These are phyloP conservation scores for Wilhelminamyces savonicus DNA, from an alignment of 805 yeast genomes.

Conservation along the genomic window DNA sequence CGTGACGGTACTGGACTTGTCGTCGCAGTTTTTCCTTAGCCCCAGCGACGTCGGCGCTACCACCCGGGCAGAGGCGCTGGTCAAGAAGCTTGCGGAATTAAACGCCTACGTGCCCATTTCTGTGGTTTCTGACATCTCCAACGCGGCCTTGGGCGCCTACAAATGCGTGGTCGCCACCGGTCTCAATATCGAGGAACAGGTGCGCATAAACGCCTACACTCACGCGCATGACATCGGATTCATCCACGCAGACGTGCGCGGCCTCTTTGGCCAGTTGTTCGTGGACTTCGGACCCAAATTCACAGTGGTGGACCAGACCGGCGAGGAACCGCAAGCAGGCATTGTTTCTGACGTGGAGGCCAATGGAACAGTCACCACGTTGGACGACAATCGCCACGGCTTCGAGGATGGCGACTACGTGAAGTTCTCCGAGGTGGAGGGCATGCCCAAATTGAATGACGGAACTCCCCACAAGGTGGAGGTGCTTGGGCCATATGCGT, in stretches of 20 bases:
- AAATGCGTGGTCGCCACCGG: conserved; percentile 87
- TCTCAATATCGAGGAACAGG: conserved; percentile 62
- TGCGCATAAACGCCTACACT: conserved; percentile 67
- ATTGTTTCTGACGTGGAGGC: conserved; percentile 83
- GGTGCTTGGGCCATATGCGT: conserved; percentile 94
- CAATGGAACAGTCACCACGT: conserved; percentile 87
- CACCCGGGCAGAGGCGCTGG: conserved; percentile 69
- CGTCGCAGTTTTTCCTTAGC: conserved; percentile 80
- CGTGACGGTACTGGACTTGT: conserved; percentile 63
- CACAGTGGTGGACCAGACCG: conserved; percentile 76
- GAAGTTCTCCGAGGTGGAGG: conserved; percentile 79
- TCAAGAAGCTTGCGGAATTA: conserved; percentile 66
- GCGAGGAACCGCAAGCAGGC: conserved; percentile 88
- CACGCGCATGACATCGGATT: conserved; percentile 71
- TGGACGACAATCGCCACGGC: conserved; percentile 90
- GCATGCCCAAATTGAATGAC: conserved; percentile 67
- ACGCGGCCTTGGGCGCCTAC: conserved; percentile 48
- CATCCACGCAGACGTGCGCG: conserved; percentile 76
- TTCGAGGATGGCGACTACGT: conserved; percentile 89
- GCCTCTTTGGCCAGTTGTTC: conserved; percentile 82
- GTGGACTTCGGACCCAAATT: conserved; percentile 86
- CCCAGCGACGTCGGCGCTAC: conserved; percentile 72
- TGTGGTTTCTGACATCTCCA: conserved; percentile 51
- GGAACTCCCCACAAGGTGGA: conserved; percentile 70
- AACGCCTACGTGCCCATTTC: conserved; percentile 87